Base-by-base conservation (phyloP, 2,329 filamentous ascomycete genomes). In the Verticillium isaacii region DNA sequence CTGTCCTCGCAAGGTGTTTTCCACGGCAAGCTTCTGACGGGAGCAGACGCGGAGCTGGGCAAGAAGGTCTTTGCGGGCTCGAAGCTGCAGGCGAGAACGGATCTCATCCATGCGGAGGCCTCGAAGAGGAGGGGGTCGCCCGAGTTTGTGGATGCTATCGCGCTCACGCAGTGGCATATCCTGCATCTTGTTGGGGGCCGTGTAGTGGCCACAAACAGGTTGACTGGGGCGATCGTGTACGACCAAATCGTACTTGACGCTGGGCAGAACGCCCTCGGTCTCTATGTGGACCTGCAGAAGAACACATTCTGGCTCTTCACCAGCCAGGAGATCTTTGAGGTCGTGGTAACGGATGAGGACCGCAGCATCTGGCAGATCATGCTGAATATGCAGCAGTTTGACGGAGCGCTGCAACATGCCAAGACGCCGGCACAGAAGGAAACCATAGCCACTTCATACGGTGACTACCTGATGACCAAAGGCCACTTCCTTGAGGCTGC, bases 261-360 rank as follows among this genome's bases (percentile, higher is more conserved):
- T 5, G 91, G 90, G 0, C 91, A 97, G 68, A 88, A 83, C 68
- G 87, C 89, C 5, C 79, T 99, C n/a, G 93, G 91, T 0, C 84
- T 99, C 19, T 89, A 93, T 58, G 89, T 94, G 9, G 95, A 99
- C 74, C 85, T 90, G 64, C 94, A 95, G 74, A 97, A 97, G 80
- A 96, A 94, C 70, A 99, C 95, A 0, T 97, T 94, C 72, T 99
- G 96, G 95, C 83, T 99, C 2, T 96, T 98, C 71, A 98, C 94
- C 0, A 85, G 86, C 0, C 85, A 91, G 61, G 93, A 96, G 70
- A 97, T 99, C 58, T 97, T 93, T 68, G 95, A 99, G 76, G 89
- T 99, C 62, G 91, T 95, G 14, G 89, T 94, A 14, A 89, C 88
- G 55, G 92, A 98, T 61, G 95, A 99, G 74, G 91, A 93, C 67